Conservation (phyloP, 2,329 filamentous ascomycete species). For the Lecanicillium sp. region DNA sequence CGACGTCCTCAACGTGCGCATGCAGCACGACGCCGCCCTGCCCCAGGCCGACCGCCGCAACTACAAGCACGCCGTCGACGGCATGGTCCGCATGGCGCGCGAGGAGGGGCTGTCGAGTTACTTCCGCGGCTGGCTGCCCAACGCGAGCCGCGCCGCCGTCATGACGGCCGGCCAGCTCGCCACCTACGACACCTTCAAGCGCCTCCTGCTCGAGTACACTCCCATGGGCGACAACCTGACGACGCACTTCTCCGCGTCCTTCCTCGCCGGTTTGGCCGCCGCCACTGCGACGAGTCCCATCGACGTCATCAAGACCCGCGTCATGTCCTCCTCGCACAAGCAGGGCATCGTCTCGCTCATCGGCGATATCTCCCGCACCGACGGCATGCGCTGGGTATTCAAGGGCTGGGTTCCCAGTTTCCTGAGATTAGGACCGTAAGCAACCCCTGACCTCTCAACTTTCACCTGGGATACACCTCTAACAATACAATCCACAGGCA, state of each 20-base stretch:
- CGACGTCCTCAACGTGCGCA: constrained; percentile 94
- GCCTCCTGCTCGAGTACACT: constrained; percentile 58
- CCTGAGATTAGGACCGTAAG: constrained; percentile 57
- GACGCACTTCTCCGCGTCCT: constrained; percentile 72
- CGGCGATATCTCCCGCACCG: constrained; percentile 59
- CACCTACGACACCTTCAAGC: constrained; percentile 79
- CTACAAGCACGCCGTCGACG: constrained; percentile 84
- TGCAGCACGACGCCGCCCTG: constrained; percentile 88
- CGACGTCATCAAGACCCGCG: constrained; percentile 82
- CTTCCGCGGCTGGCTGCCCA: constrained; percentile 82
- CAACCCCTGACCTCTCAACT: background rate
- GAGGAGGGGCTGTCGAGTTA: constrained; percentile 72
- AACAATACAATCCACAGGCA: constrained; percentile 44
- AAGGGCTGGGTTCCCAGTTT: constrained; percentile 83
- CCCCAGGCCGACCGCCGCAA: constrained; percentile 69
- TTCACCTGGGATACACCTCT: background rate
- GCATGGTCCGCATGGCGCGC: constrained; percentile 77
- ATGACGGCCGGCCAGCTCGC: constrained; percentile 85
- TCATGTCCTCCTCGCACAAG: constrained; percentile 63
- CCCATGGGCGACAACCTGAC: constrained; percentile 63
- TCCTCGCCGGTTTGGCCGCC: constrained; percentile 75
- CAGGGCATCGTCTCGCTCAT: constrained; percentile 54
- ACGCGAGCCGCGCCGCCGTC: constrained; percentile 72
- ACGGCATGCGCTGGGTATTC: constrained; percentile 79
- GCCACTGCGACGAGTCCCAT: constrained; percentile 81